phyloP scores from a whole-genome alignment of 352 stramenopile genomes.

The Globisporangium nunn region DNA sequence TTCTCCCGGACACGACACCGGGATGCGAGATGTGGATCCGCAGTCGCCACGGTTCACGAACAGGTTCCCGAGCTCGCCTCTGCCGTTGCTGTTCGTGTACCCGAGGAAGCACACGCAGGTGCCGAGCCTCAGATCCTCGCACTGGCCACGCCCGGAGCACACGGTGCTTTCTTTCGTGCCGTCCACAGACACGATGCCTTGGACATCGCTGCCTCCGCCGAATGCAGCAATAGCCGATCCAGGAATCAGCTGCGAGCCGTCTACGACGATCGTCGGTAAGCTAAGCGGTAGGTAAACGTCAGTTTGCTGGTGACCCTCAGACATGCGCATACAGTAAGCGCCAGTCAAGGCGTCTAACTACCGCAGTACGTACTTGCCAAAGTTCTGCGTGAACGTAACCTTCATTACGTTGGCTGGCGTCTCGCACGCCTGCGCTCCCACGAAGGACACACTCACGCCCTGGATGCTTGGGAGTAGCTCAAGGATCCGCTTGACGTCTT shows the following conservation, averaged over 20 bases:
- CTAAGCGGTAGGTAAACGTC: constrained; percentile 12
- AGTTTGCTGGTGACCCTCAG: neutral
- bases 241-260: constrained; percentile 21
- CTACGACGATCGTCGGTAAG: constrained; percentile 46
- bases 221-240: constrained; percentile 27
- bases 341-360: neutral
- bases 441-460: constrained; percentile 44
- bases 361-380: constrained; percentile 50
- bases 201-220: constrained; percentile 17
- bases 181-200: constrained; percentile 29
- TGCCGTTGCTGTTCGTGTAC: constrained; percentile 61
- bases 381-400: constrained; percentile 77
- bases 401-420: constrained; percentile 53
- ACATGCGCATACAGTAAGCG: neutral
- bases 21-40: constrained; percentile 45
- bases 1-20: constrained; percentile 56
- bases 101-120: constrained; percentile 53
- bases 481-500: constrained; percentile 25
- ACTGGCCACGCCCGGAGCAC: constrained; percentile 60
- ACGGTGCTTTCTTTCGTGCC: constrained; percentile 63
- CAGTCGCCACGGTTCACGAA: constrained; percentile 62
- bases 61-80: constrained; percentile 33
- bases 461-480: constrained; percentile 45
- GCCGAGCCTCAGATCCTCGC: constrained; percentile 50
- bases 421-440: constrained; percentile 52